Evolutionary conservation across 139 green algal genomes (phyloP).

Genomic region (Axilococcus clingmanii): DNA sequence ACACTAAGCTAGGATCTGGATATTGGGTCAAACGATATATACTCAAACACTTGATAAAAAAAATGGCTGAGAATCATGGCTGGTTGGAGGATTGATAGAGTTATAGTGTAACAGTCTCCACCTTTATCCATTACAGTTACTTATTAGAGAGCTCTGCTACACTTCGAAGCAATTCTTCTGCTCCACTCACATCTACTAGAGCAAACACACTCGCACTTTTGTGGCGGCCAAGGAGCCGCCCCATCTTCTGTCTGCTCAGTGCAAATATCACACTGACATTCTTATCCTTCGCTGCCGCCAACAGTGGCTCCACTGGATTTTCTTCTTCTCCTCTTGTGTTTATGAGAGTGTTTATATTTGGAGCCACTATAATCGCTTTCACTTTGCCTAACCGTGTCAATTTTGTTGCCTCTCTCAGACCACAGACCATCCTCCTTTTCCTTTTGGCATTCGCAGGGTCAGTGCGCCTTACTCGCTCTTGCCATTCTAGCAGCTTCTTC

Average conservation of each 20-base stretch:
- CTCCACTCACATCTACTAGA: constrained; percentile 16
- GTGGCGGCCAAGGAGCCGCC: constrained; percentile 19
- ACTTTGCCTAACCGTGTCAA: constrained; percentile 41
- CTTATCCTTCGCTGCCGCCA: constrained; percentile 2
- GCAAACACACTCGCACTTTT: constrained; percentile 29
- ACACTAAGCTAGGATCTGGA: no score
- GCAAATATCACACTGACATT: constrained; percentile 24
- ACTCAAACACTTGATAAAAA: no score
- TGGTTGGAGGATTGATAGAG: no score
- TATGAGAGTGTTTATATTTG: constrained; percentile 54
- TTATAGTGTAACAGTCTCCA: no score
- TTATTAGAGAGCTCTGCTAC: constrained; percentile 5
- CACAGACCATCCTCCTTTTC: constrained; percentile 42
- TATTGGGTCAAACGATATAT: no score
- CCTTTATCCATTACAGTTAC: background rate
- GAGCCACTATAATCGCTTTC: constrained; percentile 52
- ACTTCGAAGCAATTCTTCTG: constrained; percentile 15
- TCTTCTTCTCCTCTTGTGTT: constrained; percentile 10
- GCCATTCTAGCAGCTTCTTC: constrained; percentile 40
- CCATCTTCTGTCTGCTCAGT: constrained; percentile 24
- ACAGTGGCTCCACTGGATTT: background rate
- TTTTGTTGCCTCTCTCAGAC: constrained; percentile 49
- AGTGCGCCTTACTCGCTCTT: constrained; percentile 28
- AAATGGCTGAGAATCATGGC: no score
- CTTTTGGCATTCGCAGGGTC: constrained; percentile 30